Evolutionary conservation across 1,139 yeast species (phyloP).

Genomic region (Debaryomyces coudertii): DNA sequence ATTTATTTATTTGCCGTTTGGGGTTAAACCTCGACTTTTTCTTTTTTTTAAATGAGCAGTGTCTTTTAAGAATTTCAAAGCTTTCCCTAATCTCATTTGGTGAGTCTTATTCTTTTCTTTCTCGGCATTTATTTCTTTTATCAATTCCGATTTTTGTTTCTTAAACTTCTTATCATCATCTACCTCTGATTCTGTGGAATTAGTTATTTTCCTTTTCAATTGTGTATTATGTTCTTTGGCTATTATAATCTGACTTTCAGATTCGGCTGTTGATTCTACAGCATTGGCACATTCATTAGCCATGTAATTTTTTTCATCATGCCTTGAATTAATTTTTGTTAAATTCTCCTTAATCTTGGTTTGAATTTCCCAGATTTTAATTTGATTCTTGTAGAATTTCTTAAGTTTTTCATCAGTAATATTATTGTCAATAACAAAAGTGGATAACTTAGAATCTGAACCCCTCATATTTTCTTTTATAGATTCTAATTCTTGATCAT

Average conservation of each 20-base stretch:
- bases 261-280: slow-evolving; percentile 54
- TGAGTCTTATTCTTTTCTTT: slow-evolving; percentile 28
- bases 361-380: slow-evolving; percentile 44
- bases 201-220: slow-evolving; percentile 33
- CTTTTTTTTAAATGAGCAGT: slow-evolving; percentile 49
- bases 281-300: slow-evolving; percentile 66
- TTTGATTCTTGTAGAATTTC: slow-evolving; percentile 30
- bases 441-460: slow-evolving; percentile 25
- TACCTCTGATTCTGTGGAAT: slow-evolving; percentile 26
- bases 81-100: slow-evolving; percentile 34
- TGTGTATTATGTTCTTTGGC: slow-evolving; percentile 31
- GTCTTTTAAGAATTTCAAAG: slow-evolving; percentile 41
- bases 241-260: slow-evolving; percentile 42
- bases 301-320: slow-evolving; percentile 67
- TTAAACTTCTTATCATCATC: slow-evolving; percentile 27
- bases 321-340: slow-evolving; percentile 38
- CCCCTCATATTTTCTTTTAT: slow-evolving; percentile 23
- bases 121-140: slow-evolving; percentile 29
- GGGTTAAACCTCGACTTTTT: slow-evolving; percentile 46
- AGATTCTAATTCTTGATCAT: slow-evolving; percentile 35
- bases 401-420: slow-evolving; percentile 22
- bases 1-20: slow-evolving; percentile 27
- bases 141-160: slow-evolving; percentile 25
- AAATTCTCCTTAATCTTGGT: slow-evolving; percentile 40
- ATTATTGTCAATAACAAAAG: slow-evolving; percentile 20